phyloP scores from a whole-genome alignment of 2,329 filamentous ascomycete genomes.

The Cordyceps militaris region DNA sequence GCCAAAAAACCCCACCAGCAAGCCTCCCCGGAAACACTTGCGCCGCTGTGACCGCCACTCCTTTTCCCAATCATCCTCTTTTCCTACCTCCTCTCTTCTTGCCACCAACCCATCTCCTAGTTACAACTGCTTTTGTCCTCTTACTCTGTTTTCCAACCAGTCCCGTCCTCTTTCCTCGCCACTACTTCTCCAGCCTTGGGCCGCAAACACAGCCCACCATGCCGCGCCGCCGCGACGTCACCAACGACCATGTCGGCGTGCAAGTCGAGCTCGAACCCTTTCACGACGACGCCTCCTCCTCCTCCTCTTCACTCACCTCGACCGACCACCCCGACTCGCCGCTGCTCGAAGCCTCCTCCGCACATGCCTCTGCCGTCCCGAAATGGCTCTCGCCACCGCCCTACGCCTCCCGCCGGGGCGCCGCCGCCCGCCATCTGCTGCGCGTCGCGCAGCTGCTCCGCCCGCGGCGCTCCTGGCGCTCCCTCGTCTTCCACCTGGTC shows the following conservation, averaged over 20 bases:
- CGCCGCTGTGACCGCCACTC: background rate
- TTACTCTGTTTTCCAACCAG: background rate
- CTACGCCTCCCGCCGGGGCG: background rate
- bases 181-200: background rate
- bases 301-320: background rate
- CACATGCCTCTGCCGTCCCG: background rate
- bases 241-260: background rate
- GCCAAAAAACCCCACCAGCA: background rate
- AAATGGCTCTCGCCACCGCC: slow-evolving; percentile 11
- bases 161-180: background rate
- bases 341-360: background rate
- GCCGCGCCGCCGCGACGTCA: background rate
- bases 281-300: slow-evolving; percentile 5
- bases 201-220: background rate
- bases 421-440: background rate
- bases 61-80: background rate
- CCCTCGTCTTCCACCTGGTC: background rate
- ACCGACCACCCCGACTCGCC: slow-evolving; percentile 7
- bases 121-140: background rate
- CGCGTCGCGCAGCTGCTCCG: background rate
- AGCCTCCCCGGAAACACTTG: background rate
- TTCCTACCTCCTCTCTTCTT: background rate
- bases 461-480: slow-evolving; percentile 7
- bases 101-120: background rate
- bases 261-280: slow-evolving; percentile 12